Evolutionary conservation across 257 asterid species (phyloP).

Genomic region (Forsythia suspensa): DNA sequence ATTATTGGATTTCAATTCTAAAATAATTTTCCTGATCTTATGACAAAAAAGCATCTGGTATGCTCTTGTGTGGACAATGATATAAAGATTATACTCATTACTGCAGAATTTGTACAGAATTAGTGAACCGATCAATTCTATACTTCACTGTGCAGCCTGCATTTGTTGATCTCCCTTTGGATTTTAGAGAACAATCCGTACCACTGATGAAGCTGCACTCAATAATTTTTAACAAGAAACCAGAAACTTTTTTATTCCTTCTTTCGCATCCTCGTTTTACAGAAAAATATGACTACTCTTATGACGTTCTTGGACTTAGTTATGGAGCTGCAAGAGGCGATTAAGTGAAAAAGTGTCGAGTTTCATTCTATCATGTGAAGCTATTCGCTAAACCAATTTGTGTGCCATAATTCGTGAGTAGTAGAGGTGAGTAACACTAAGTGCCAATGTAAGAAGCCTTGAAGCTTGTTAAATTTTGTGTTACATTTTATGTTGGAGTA

Average conservation of each 20-base stretch:
- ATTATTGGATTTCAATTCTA: background rate
- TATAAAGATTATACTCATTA: background rate
- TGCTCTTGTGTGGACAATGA: background rate
- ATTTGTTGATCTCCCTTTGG: conserved; percentile 39
- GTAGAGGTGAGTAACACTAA: too few relatives aligned
- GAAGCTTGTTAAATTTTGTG: too few relatives aligned
- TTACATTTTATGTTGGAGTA: too few relatives aligned
- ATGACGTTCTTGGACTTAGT: background rate
- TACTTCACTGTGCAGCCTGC: conserved; percentile 49
- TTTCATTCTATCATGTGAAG: too few relatives aligned
- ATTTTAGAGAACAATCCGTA: conserved; percentile 1
- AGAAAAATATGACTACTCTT: background rate
- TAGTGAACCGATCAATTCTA: background rate
- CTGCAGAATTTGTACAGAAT: background rate
- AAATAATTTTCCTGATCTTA: background rate
- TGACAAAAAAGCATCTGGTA: conserved; percentile 2
- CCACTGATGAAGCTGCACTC: background rate
- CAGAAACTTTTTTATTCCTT: background rate
- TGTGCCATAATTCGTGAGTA: too few relatives aligned
- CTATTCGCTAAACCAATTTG: too few relatives aligned
- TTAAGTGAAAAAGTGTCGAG: too few relatives aligned
- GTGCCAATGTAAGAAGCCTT: too few relatives aligned
- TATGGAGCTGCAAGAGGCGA: too few relatives aligned
- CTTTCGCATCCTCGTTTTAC: background rate
- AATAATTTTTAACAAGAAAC: background rate